Base-by-base conservation (phyloP, 2,329 filamentous ascomycete species). In the Seiridium unicorne region DNA sequence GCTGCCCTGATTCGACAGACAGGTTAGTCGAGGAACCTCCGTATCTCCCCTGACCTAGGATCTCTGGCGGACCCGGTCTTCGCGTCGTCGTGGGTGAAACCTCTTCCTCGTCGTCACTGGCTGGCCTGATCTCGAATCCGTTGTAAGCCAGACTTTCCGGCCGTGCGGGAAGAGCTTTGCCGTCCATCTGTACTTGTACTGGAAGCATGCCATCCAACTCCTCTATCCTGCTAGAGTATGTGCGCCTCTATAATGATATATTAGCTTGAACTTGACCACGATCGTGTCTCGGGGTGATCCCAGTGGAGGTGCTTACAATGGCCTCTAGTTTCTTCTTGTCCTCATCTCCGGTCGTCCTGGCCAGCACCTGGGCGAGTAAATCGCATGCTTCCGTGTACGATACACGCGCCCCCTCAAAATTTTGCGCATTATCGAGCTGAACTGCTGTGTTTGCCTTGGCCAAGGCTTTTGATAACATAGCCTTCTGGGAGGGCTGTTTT, bases 401-500 rank as follows among this genome's bases (percentile, higher is more conserved):
- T 69, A 92, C 87, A 71, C 96, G 89, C 18, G 95, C 95, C 46
- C 92, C 93, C 72, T 94, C 91, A 64, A 95, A 94, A 70, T 98
- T 97, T 69, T 95, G 91, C 11, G 92, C 93, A 83, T 97, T 98
- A 76, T 99, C 95, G 46, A 99, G 84, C 66, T 97, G 85, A 34
- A 99, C 95, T 31, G 95, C 95, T 10, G 92, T 94, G 71, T 99
- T 97, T 55, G 95, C 95, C 77, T 97, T 97, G 72, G 96, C 90
- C 58, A 99, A 79, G 0, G 95, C 95, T 68, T 91, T 91, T n/a
- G 94, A 97, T 42, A 99, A 83, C 93, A 98, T 98, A 9, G 89
- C 91, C 79, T 97, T 98, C 73, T 98, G 90, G 1, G 90, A 92
- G 11, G 86, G 85, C 42, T 77, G 76, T 31, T 75, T 69, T 46